These are phyloP conservation scores for Podila minutissima DNA, from an alignment of 192 early-diverging fungal genomes.

Conservation along the genomic window DNA sequence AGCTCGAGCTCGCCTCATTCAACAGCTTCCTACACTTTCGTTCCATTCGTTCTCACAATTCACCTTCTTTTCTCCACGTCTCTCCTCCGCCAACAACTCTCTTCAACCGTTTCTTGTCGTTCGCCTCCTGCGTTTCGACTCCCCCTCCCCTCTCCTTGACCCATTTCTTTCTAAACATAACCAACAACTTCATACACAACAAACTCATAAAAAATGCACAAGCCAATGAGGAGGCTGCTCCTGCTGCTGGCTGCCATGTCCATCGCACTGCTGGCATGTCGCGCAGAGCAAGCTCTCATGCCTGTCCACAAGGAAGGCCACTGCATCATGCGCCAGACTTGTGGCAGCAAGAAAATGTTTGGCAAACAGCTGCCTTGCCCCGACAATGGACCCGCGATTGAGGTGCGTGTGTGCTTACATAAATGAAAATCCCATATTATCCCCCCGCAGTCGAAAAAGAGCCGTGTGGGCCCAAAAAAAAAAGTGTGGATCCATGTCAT, in stretches of 20 bases:
- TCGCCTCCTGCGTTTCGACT: not conserved
- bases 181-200: too few species aligned
- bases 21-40: not conserved
- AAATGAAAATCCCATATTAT: not conserved
- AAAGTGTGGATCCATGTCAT: not conserved
- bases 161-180: too few species aligned
- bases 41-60: not conserved
- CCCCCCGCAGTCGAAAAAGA: too few species aligned
- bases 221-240: not conserved
- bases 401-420: constrained; percentile 25
- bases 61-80: not conserved
- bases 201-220: not conserved
- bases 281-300: not conserved
- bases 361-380: constrained; percentile 62
- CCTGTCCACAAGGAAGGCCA: constrained; percentile 58
- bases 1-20: not conserved
- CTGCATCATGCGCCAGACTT: constrained; percentile 71
- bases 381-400: constrained; percentile 55
- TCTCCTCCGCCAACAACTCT: not conserved
- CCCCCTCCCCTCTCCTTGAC: not conserved
- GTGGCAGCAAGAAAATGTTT: constrained; percentile 56
- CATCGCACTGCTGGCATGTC: not conserved
- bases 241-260: not conserved
- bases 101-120: not conserved
- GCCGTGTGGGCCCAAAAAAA: not conserved